Conservation (phyloP, 2,329 filamentous ascomycete species). For the Myotisia sp. region DNA sequence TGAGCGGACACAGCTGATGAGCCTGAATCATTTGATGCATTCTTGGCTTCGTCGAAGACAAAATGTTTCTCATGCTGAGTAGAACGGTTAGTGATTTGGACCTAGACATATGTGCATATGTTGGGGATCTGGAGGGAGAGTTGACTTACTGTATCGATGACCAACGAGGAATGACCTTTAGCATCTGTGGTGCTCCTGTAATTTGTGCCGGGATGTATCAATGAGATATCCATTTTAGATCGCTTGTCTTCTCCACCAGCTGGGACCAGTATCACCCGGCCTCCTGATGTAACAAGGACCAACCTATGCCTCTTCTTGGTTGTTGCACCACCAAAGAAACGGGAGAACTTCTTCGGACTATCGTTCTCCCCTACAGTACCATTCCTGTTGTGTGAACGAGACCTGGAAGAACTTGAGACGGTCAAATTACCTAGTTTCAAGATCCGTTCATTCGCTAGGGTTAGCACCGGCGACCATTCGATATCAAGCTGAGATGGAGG, state of each 20-base stretch:
- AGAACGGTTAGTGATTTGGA: constrained; percentile 12
- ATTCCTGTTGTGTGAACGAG: constrained; percentile 56
- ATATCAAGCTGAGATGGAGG: constrained; percentile 96
- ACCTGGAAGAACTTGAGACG: constrained; percentile 64
- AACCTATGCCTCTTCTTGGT: constrained; percentile 86
- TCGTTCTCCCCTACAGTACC: constrained; percentile 52
- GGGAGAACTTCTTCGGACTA: constrained; percentile 65
- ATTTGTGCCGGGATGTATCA: constrained; percentile 57
- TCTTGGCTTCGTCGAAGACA: constrained; percentile 85
- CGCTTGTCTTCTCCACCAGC: constrained; percentile 93
- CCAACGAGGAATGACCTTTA: constrained; percentile 81
- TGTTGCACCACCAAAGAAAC: constrained; percentile 82
- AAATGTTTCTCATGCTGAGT: constrained; percentile 71
- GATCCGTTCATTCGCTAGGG: constrained; percentile 80
- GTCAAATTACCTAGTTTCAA: constrained; percentile 83
- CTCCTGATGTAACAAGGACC: constrained; percentile 89
- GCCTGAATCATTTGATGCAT: constrained; percentile 48
- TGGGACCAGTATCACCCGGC: constrained; percentile 75
- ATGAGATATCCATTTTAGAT: constrained; percentile 78
- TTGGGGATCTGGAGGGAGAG: constrained; percentile 7
- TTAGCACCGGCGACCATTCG: constrained; percentile 94
- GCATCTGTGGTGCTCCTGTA: constrained; percentile 70
- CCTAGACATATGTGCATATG: too few species aligned
- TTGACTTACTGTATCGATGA: constrained; percentile 74
- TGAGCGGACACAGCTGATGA: constrained; percentile 56